These are phyloP conservation scores for Physcomitrium patens DNA, from an alignment of 225 moss, liverwort and hornwort genomes.

Conservation along the genomic window DNA sequence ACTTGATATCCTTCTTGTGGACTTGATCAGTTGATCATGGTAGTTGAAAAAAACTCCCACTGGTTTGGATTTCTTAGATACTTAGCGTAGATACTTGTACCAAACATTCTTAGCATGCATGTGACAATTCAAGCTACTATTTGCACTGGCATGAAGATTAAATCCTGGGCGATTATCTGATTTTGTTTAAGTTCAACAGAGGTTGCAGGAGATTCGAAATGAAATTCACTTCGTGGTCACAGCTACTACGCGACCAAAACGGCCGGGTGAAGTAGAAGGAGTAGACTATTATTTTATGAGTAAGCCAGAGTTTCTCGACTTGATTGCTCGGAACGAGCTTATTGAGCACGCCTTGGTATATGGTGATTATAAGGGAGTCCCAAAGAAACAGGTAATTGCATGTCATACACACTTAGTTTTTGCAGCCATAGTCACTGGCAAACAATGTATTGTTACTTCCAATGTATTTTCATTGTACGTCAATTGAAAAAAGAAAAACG, in stretches of 20 bases:
- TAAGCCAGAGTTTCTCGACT: conserved; percentile 85
- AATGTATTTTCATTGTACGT: background rate
- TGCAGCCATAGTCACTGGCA: background rate
- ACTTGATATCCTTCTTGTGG: conserved; percentile 1
- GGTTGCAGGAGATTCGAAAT: conserved; percentile 75
- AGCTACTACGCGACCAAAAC: conserved; percentile 78
- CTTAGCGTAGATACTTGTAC: background rate
- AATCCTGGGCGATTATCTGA: conserved; percentile 10
- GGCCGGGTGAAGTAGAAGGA: conserved; percentile 85
- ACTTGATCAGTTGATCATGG: conserved; percentile 3
- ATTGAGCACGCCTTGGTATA: conserved; percentile 96
- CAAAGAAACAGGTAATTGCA: conserved; percentile 83
- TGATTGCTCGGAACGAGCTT: conserved; percentile 88
- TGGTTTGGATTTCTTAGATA: conserved; percentile 1
- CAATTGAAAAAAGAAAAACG: background rate
- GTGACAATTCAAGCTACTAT: background rate
- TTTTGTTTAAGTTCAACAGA: conserved; percentile 36
- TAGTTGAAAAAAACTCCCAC: background rate
- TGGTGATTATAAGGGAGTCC: conserved; percentile 97
- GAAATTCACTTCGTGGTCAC: conserved; percentile 96
- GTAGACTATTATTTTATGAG: conserved; percentile 94
- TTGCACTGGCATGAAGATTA: background rate
- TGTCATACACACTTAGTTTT: background rate
- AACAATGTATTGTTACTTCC: background rate
- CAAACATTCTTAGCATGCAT: background rate